Base-by-base conservation (phyloP, 1,284 basidiomycete genomes). In the Trametes polyzona region DNA sequence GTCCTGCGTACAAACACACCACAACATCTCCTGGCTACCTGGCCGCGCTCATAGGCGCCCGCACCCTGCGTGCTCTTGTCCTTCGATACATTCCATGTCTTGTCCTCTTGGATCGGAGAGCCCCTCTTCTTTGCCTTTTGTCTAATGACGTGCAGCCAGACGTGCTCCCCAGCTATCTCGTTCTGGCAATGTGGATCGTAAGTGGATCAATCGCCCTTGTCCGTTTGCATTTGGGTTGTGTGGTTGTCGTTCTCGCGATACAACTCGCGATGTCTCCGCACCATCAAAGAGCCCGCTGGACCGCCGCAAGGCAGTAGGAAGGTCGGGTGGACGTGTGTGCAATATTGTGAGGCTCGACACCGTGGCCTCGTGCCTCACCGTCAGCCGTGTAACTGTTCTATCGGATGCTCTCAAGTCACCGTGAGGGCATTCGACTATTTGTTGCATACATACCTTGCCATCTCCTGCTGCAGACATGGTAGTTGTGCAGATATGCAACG, bases 261-360 rank as follows among this genome's bases (percentile, higher is more conserved):
- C 26, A 43, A 8, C 42, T 43, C 26, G 26, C 30, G 23, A 37
- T 12, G 12, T 29, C 12, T 37, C 33, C 47, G 57, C 57, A 58
- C 57, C 57, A 53, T 46, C 51, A 58, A 53, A 53, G 47, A 53
- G 47, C 57, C 51, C 57, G 51, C 57, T 58, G 57, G 57, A 58
- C 21, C n/a, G 57, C 57, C 47, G 51, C 57, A 58, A 58, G 57
- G 57, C 51, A 33, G 47, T 24, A 57, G 56, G 57, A 58, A 58
- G 51, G 57, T 58, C 39, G 57, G 57, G 57, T 58, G 57, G 51
- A 58, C 51, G 50, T 58, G 57, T 50, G 57, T 58, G 57, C 57
- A 53, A 58, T 26, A 58, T 48, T 11, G 32, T 21, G 26, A 57
- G 46, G 51, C 21, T 48, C 41, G 47, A 24, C 30, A 30, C 8